phyloP scores from a whole-genome alignment of 352 stramenopile genomes.

The Blastocystis sp. region DNA sequence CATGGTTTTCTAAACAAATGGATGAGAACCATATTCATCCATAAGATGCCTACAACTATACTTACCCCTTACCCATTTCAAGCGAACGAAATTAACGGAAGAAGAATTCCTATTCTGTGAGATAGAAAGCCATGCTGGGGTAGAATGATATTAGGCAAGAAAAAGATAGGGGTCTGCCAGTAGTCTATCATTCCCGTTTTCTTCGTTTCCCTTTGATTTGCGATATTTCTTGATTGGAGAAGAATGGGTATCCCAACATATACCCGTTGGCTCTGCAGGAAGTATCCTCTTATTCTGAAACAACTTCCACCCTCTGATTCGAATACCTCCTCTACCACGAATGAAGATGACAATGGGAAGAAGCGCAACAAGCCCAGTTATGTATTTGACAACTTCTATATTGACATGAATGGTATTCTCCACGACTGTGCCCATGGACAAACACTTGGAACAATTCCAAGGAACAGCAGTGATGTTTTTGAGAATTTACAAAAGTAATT shows the following conservation, averaged over 20 bases:
- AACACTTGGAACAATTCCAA: conserved; percentile 76
- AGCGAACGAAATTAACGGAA: neutral
- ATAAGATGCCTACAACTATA: neutral
- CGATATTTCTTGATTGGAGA: neutral
- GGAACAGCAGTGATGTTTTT: conserved; percentile 85
- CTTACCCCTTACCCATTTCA: conserved; percentile 64
- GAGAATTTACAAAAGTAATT: conserved; percentile 79
- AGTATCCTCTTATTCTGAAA: conserved; percentile 64
- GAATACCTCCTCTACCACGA: neutral
- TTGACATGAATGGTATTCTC: conserved; percentile 88
- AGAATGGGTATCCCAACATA: conserved; percentile 66
- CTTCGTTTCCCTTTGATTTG: neutral
- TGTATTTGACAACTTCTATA: conserved; percentile 81
- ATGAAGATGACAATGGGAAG: neutral
- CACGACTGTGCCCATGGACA: conserved; percentile 82
- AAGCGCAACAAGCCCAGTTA: neutral
- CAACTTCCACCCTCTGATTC: conserved; percentile 4
- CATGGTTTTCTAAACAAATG: conserved; percentile 85
- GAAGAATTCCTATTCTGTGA: conserved; percentile 59
- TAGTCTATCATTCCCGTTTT: neutral
- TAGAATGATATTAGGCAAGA: neutral
- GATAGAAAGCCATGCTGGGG: neutral
- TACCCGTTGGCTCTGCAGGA: conserved; percentile 61
- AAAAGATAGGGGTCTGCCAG: neutral
- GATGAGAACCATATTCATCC: neutral